These are phyloP conservation scores for Cercospora zeae-maydis DNA, from an alignment of 2,329 filamentous ascomycete genomes.

Conservation along the genomic window DNA sequence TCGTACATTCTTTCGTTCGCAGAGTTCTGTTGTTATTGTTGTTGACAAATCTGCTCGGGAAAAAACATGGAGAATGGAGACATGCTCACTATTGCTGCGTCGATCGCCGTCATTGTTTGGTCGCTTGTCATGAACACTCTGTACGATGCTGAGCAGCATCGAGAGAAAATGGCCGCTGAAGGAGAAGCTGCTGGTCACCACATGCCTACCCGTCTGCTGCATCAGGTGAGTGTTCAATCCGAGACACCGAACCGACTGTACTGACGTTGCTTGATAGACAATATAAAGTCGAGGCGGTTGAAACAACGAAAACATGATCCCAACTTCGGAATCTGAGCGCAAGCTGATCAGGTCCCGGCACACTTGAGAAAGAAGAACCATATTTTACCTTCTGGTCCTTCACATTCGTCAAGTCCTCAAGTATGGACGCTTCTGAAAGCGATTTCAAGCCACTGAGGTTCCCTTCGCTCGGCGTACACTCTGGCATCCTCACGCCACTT, in stretches of 20 bases:
- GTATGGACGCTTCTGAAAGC: background rate
- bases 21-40: background rate
- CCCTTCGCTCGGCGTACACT: background rate
- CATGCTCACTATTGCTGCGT: constrained; percentile 7
- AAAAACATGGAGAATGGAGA: constrained; percentile 6
- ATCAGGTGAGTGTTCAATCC: background rate
- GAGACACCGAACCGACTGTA: no score
- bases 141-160: constrained; percentile 10
- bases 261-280: background rate
- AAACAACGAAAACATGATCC: background rate
- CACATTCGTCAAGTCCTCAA: background rate
- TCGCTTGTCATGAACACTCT: constrained; percentile 11
- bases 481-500: background rate
- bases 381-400: background rate
- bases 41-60: background rate
- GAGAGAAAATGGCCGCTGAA: background rate
- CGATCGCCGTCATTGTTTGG: constrained; percentile 9
- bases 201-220: background rate
- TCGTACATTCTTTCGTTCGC: background rate
- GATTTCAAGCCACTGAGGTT: background rate
- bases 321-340: background rate
- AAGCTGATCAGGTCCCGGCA: background rate
- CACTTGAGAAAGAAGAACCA: background rate
- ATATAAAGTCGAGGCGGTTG: background rate
- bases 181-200: background rate